Evolutionary conservation across 129 eudicot species (phyloP), one percentile per base, ranked within the genome.

Genomic region (Flaveria brownii): DNA sequence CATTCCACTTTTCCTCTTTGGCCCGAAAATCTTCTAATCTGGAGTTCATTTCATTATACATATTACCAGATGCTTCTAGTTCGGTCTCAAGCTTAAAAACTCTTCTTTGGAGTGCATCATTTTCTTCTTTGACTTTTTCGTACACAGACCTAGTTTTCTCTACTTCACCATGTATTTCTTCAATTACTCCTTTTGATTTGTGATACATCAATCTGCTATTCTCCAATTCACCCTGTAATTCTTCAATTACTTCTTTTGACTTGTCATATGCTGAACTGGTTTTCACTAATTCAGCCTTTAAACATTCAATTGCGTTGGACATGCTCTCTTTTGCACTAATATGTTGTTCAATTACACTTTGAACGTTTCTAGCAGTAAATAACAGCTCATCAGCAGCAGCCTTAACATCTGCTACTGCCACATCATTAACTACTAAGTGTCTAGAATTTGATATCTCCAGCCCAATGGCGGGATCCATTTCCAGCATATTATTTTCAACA

Each of bases 11-110:
- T 22, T 52, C 85, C 80, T 85, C 94, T 72, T 82, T 78, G 30
- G 60, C 85, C 78, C 23, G 75, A 83, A 84, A 85, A 52, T 83
- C 85, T 74, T 78, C 86, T 68, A 88, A 71, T 71, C 76, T 81
- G 71, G 77, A 28, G 62, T 62, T 85, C 79, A 88, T 73, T 76
- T 88, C 92, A 12, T 78, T 62, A 74, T 84, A 90, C 70, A 57
- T 30, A 54, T 71, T 82, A 22, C 92, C 69, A 51, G 74, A 78
- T 68, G 77, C 86, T 78, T 82, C 87, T 72, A 90, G 70, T 75
- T 90, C 89, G 55, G 82, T 65, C 81, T 90, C 92, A 76, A 90
- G 50, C 64, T 79, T 74, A 15, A 61, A 80, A 75, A 82, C 82
- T 78, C 70, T 82, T 30, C 82, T 80, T 67, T 73, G 79, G 82